Evolutionary conservation across 2,329 filamentous ascomycete species (phyloP).

Genomic region (Colletotrichum tofieldiae): DNA sequence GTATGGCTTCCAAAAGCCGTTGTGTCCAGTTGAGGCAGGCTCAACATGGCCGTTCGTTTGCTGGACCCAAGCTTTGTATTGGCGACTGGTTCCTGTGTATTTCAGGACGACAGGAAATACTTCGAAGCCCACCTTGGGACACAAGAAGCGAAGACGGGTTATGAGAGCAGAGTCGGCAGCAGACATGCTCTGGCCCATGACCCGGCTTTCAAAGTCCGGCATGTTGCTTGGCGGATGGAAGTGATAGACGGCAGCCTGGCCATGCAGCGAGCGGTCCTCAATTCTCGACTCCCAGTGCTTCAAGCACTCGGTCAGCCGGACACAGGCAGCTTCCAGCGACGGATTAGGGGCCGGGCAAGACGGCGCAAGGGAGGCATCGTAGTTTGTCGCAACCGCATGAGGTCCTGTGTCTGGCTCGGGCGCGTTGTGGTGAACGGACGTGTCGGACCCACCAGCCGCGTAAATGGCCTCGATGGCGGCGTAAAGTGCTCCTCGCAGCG

Average conservation of each 20-base stretch:
- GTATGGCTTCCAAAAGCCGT: slow-evolving; percentile 28
- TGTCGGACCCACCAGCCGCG: slow-evolving; percentile 23
- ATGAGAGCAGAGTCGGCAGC: slow-evolving; percentile 15
- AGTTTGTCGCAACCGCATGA: background rate
- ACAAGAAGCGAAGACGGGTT: slow-evolving; percentile 6
- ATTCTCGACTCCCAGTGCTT: slow-evolving; percentile 24
- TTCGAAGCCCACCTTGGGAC: slow-evolving; percentile 32
- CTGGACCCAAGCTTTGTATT: slow-evolving; percentile 21
- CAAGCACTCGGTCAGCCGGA: background rate
- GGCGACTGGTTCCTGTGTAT: slow-evolving; percentile 28
- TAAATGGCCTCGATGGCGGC: slow-evolving; percentile 35
- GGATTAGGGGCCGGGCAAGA: background rate
- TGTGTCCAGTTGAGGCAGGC: background rate
- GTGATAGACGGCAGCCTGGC: slow-evolving; percentile 34
- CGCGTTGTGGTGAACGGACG: slow-evolving; percentile 6
- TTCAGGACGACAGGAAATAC: slow-evolving; percentile 36
- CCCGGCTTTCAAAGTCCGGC: slow-evolving; percentile 23
- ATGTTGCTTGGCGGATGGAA: slow-evolving; percentile 26
- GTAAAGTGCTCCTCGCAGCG: slow-evolving; percentile 22
- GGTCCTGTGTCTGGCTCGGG: background rate
- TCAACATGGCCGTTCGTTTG: background rate
- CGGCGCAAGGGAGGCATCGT: background rate
- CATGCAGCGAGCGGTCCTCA: background rate
- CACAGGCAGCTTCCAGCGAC: slow-evolving; percentile 5
- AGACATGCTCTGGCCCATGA: slow-evolving; percentile 20